A percentile compares a stretch with the other conserved stretches of the same genome.
phyloP scores from a whole-genome alignment of 495 filamentous ascomycete genomes.

The Xylaria longipes region DNA sequence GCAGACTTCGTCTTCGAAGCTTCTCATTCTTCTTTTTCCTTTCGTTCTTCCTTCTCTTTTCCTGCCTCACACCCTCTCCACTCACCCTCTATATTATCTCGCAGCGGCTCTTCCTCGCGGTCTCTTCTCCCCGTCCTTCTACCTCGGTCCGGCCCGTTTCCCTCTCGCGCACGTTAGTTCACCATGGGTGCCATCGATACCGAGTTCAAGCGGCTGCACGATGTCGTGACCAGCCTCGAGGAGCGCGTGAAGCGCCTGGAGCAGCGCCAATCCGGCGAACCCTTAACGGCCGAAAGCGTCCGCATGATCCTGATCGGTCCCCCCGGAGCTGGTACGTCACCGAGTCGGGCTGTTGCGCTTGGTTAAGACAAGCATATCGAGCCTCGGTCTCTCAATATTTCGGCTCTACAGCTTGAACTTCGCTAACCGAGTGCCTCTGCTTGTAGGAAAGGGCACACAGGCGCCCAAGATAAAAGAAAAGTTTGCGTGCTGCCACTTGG shows the following conservation, averaged over 20 bases:
- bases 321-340: conserved; percentile 86
- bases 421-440: conserved; percentile 38
- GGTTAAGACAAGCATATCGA: conserved; percentile 1
- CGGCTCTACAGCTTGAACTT: conserved; percentile 18
- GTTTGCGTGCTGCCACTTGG: conserved; percentile 95
- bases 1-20: conserved; percentile 22
- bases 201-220: conserved; percentile 76
- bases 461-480: conserved; percentile 97
- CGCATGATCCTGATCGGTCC: conserved; percentile 98
- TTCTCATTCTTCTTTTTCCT: conserved; percentile 16
- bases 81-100: conserved; percentile 23
- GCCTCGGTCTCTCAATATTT: conserved; percentile 12
- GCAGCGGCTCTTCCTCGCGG: conserved; percentile 7
- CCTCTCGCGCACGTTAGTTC: conserved; percentile 33
- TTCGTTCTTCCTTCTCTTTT: conserved; percentile 25
- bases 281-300: conserved; percentile 67
- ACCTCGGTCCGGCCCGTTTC: conserved; percentile 48
- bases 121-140: conserved; percentile 21
- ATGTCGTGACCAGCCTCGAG: conserved; percentile 83
- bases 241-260: conserved; percentile 81
- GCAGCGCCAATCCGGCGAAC: conserved; percentile 56
- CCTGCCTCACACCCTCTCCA: conserved; percentile 28
- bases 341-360: conserved; percentile 15
- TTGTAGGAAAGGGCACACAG: conserved; percentile 95
- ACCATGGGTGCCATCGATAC: conserved; percentile 87